phyloP scores from a whole-genome alignment of 495 filamentous ascomycete species.

The Penicillium arizonense region DNA sequence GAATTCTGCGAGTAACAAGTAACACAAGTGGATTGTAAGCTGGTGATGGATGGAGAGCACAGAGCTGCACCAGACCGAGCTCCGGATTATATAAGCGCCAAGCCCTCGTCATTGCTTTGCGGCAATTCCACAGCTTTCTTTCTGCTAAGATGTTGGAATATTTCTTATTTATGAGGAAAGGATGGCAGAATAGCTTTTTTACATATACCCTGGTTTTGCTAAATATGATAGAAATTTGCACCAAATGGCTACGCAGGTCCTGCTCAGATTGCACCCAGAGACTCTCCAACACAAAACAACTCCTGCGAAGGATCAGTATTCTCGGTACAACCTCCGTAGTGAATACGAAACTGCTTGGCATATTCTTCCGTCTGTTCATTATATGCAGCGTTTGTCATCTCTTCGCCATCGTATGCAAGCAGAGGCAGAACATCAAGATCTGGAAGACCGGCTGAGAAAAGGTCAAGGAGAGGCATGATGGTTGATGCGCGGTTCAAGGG shows the following conservation, averaged over 20 bases:
- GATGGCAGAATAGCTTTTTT: too few relatives aligned
- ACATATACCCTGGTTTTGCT: too few relatives aligned
- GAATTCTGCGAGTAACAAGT: conserved; percentile 26
- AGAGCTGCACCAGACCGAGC: conserved; percentile 34
- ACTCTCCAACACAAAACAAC: conserved; percentile 32
- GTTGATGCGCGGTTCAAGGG: conserved; percentile 20
- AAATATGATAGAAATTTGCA: too few relatives aligned
- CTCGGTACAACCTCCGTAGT: conserved; percentile 34
- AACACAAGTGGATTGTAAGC: conserved; percentile 39
- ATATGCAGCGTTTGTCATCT: conserved; percentile 13
- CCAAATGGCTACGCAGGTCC: not conserved
- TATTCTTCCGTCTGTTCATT: conserved; percentile 25
- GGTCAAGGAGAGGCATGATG: conserved; percentile 33
- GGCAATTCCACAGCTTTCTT: conserved; percentile 3
- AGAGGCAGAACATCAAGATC: conserved; percentile 30
- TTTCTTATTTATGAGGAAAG: not conserved
- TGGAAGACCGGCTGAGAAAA: conserved; percentile 32
- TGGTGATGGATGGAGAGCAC: conserved; percentile 38
- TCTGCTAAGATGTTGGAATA: not conserved
- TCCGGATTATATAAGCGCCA: conserved; percentile 39
- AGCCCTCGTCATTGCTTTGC: conserved; percentile 30
- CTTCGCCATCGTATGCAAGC: conserved; percentile 36
- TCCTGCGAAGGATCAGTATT: conserved; percentile 15
- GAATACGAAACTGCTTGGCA: conserved; percentile 30
- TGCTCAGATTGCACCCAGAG: not conserved